Base-by-base conservation (phyloP, 2,329 filamentous ascomycete genomes). In the Capronia americana region DNA sequence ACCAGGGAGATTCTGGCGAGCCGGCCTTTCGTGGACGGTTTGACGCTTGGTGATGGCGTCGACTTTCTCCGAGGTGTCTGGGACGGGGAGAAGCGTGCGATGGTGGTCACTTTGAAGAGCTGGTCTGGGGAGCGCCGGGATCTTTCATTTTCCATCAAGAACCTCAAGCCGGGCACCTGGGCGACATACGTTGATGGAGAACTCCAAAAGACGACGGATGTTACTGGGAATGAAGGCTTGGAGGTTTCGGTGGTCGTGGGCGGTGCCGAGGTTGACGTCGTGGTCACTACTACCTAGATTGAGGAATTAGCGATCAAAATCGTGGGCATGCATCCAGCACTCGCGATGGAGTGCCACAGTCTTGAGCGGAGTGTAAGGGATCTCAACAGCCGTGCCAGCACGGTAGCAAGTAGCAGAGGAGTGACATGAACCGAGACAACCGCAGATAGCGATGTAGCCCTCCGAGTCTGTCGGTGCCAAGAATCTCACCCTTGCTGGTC, bases 1-100 rank as follows among this genome's bases (percentile, higher is more conserved):
- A 66, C 67, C 2, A 56, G 34, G 4, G 64, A 55, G 11, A 58
- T 53, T 6, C 60, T 69, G 3, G 44, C 38, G 23, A 38, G 28
- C 5, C 46, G 63, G 20, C 67, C 67, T 5, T 69, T 32, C 12
- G 58, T 69, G 8, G 67, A 69, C 12, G 48, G 46, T 11, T 14
- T 64, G 5, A 28, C 14, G 38, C 54, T 69, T 17, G 60, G 55
- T 1, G 55, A 69, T n/a, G 67, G 57, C 11, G 64, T 69, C 12
- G 63, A 65, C 30, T 66, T 69, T 41, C 46, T 69, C 20, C 57
- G 67, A 38, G 67, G 63, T 11, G 11, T 30, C 7, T 69, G 67
- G 67, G 60, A 64, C 28, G 38, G 23, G 11, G 57, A 61, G 2
- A 55, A 23, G 3, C 17, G 7, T 23, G 67, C 67, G 4, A 38